phyloP scores from a whole-genome alignment of 73 alveolate species.

The Blepharisma stoltei region DNA sequence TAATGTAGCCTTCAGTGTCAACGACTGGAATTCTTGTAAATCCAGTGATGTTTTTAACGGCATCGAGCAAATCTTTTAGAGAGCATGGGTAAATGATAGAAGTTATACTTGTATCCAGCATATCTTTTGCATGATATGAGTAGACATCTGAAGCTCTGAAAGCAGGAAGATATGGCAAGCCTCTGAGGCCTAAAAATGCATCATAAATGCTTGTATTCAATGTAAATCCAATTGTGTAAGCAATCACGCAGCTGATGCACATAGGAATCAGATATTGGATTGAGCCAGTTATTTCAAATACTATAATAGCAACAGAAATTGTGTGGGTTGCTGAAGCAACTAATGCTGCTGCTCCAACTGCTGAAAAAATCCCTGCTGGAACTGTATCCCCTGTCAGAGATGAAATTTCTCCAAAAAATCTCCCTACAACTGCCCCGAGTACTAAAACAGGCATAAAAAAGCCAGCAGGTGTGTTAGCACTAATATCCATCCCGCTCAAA shows the following conservation, averaged over 20 bases:
- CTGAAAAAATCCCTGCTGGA: slow-evolving; percentile 49
- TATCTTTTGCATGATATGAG: slow-evolving; percentile 68
- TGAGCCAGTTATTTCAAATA: slow-evolving; percentile 84
- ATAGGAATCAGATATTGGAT: slow-evolving; percentile 71
- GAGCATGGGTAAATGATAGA: not conserved
- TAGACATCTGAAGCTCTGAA: slow-evolving; percentile 59
- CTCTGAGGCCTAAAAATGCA: slow-evolving; percentile 75
- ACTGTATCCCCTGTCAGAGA: slow-evolving; percentile 21
- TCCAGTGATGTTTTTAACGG: not conserved
- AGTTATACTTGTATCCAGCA: slow-evolving; percentile 41
- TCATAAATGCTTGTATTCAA: slow-evolving; percentile 77
- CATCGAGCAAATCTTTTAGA: not conserved
- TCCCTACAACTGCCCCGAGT: slow-evolving; percentile 69
- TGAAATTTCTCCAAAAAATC: slow-evolving; percentile 51
- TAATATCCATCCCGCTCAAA: slow-evolving; percentile 37
- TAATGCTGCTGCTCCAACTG: slow-evolving; percentile 85
- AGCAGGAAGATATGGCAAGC: slow-evolving; percentile 84
- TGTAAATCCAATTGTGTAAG: slow-evolving; percentile 75
- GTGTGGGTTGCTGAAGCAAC: slow-evolving; percentile 87
- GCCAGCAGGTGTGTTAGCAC: slow-evolving; percentile 69
- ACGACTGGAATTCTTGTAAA: slow-evolving; percentile 6
- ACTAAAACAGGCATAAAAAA: slow-evolving; percentile 55
- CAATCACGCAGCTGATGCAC: slow-evolving; percentile 63
- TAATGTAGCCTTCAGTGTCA: slow-evolving; percentile 5
- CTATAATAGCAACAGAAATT: slow-evolving; percentile 82